Evolutionary conservation across 2,329 filamentous ascomycete species (phyloP).

Genomic region (Sarocladium strictum): DNA sequence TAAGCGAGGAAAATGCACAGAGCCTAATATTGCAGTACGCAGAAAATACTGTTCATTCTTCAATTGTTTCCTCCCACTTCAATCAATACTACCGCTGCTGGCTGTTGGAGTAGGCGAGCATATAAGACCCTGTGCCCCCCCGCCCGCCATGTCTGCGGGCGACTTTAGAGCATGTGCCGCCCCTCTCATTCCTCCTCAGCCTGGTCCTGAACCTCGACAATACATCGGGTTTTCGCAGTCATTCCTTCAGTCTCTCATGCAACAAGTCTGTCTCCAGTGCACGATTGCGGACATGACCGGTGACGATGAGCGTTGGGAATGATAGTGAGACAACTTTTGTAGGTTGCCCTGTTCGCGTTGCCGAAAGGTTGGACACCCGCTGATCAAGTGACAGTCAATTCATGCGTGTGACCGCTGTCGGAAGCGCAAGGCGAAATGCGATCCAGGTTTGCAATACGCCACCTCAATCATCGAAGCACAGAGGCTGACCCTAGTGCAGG

Average conservation of each 20-base stretch:
- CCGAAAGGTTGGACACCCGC: too few species aligned
- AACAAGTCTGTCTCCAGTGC: too few species aligned
- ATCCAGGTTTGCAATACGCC: constrained; percentile 11
- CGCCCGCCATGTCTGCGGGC: background rate
- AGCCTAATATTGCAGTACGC: too few species aligned
- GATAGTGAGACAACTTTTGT: background rate
- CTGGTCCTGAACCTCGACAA: background rate
- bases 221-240: background rate
- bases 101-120: too few species aligned
- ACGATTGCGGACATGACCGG: background rate
- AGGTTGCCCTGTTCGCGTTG: too few species aligned
- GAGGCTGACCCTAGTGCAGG: constrained; percentile 8
- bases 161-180: background rate
- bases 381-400: constrained; percentile 10
- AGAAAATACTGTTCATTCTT: too few species aligned
- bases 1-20: too few species aligned
- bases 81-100: too few species aligned
- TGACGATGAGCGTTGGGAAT: background rate
- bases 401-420: constrained; percentile 16
- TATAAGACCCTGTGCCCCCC: too few species aligned
- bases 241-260: background rate
- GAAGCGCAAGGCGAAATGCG: constrained; percentile 16
- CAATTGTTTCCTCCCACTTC: too few species aligned
- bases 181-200: background rate
- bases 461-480: background rate